Evolutionary conservation across 148 eudicot species (phyloP), one percentile per base, ranked within the genome.

Genomic region (Camellia japonica): DNA sequence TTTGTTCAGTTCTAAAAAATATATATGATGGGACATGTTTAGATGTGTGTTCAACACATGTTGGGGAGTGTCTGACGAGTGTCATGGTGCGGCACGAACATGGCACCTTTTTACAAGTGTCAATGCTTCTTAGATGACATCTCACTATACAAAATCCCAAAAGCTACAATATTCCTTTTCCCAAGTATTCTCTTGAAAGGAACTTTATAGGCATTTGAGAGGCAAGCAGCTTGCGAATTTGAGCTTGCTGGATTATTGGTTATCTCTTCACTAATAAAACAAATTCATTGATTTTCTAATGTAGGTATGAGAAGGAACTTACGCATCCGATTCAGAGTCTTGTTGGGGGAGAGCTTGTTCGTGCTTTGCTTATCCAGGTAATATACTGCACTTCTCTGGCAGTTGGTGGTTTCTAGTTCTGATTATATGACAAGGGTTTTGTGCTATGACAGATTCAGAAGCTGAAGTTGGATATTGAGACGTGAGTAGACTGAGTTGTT

Each of bases 311-410:
- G 85, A 91, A 94, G 87, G 99, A 97, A 85, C 87, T 97, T 69
- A 86, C 86, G 91, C 91, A 94, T 88, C 99, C 99, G 20, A 89
- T 97, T 68, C 89, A 90, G 81, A 91, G 86, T 83, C 87, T 90
- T 83, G 78, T 97, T 77, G 90, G 89, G 77, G 99, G 99, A 81
- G 99, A 97, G 85, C 95, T 97, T 80, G 95, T 84, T 81, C 98
- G 98, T 80, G 95, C 94, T 82, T 83, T 97, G 79, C 95, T 97
- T 76, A 94, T 96, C 86, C 99, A 96, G 97, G 99, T 91, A 67
- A 79, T 68, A n/a, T 76, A 23, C 67, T 77, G 14, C 59, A 59
- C 15, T 75, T n/a, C 80, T 67, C 8, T 30, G 47, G 15, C 44
- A 7, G 0, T 75, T 56, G 63, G 56, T 43, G 65, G 62, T 68